Conservation (phyloP, 768 basidiomycete species). For the Pleurotus cornucopiae region DNA sequence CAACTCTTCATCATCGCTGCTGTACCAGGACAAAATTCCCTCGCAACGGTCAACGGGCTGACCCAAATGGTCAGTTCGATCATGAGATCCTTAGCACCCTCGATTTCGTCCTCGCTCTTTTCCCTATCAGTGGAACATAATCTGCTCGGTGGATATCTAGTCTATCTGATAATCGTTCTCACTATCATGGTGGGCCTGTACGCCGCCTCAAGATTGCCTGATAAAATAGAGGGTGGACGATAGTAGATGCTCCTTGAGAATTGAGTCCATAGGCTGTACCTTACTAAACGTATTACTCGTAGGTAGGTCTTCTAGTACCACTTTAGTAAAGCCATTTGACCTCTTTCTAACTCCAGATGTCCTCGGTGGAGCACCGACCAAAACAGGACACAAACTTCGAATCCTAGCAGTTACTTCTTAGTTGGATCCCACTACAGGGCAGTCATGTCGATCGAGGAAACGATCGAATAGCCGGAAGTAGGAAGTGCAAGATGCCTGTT, state of each 20-base stretch:
- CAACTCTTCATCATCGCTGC: constrained; percentile 41
- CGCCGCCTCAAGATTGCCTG: not conserved
- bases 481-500: too few relatives aligned
- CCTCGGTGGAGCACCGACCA: too few relatives aligned
- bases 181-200: not conserved
- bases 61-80: constrained; percentile 49
- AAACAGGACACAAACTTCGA: too few relatives aligned
- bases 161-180: constrained; percentile 30
- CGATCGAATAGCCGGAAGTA: too few relatives aligned
- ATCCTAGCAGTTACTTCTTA: too few relatives aligned
- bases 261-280: not conserved
- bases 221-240: not conserved
- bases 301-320: too few relatives aligned
- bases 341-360: too few relatives aligned
- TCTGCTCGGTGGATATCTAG: constrained; percentile 41
- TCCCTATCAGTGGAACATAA: constrained; percentile 43
- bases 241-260: not conserved
- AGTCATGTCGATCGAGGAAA: too few relatives aligned
- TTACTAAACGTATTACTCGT: too few relatives aligned
- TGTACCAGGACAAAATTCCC: constrained; percentile 32
- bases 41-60: constrained; percentile 53
- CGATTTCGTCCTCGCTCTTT: constrained; percentile 52
- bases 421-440: too few relatives aligned
- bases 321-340: too few relatives aligned
- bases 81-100: constrained; percentile 48